Evolutionary conservation across 306 rosid genomes (phyloP), one percentile per base, ranked within the genome.

Genomic region (Phaseolus lunatus): DNA sequence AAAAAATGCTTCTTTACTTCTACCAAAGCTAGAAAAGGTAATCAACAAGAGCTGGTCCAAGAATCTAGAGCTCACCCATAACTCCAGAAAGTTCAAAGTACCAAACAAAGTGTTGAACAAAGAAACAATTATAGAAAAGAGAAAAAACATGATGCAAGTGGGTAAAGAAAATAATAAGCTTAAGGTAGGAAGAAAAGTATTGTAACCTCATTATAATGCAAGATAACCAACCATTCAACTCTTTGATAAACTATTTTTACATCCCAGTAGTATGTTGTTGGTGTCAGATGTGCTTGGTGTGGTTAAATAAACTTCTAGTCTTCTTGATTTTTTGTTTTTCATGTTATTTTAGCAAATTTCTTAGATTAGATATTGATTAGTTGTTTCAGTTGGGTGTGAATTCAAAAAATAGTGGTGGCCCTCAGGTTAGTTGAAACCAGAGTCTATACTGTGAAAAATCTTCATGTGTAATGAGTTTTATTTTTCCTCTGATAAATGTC

Each of bases 211-310:
- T 79, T 71, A 47, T 44, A 26, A 50, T 0, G 14, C 39, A 53
- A 61, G 67, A 53, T 49, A 35, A 73, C 79, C 45, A 35, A 73
- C 79, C 45, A 26, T 8, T 9, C 5, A 74, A 45, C 47, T 56
- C 37, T 52, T 39, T 18, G 43, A 41, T 41, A 41, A 9, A 71
- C 37, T 63, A 64, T 63, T 71, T 27, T n/a, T 71, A 77, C 54
- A 47, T 15, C 37, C 52, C 19, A n/a, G 12, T 27, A 48, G 9
- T 29, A 48, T 5, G 5, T 67, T 58, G 9, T 26, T 3, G 23
- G 56, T 4, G 20, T 41, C 49, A 52, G 10, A 54, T 24, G 67
- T 26, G 41, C 15, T 54, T 41, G 22, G 49, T 58, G n/a, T 11
- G 20, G 48, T 61, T 20, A 57, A 44, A 44, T 22, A 67, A 45